Evolutionary conservation across 768 basidiomycete species (phyloP).

Genomic region (Chlorophyllum brunneum): DNA sequence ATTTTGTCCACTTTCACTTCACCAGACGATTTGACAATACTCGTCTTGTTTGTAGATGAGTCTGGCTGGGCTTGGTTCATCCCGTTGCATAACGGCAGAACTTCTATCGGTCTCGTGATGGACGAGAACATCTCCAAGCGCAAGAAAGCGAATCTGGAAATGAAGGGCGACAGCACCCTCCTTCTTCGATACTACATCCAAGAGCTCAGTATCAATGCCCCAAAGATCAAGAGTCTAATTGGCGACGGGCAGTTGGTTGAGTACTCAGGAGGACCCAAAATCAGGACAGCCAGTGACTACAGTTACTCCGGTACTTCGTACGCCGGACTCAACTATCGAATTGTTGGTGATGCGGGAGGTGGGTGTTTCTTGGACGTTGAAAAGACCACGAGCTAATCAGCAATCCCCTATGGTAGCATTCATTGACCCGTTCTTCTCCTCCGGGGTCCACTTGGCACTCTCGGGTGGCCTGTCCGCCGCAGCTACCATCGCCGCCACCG

Average conservation of each 20-base stretch:
- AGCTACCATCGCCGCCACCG: slow-evolving; percentile 28
- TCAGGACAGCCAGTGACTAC: slow-evolving; percentile 30
- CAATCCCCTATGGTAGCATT: slow-evolving; percentile 15
- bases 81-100: slow-evolving; percentile 39
- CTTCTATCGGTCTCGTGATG: slow-evolving; percentile 42
- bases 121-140: slow-evolving; percentile 21
- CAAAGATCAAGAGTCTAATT: slow-evolving; percentile 30
- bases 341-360: slow-evolving; percentile 31
- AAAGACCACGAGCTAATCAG: not conserved
- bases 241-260: slow-evolving; percentile 19
- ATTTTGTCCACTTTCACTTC: slow-evolving; percentile 8
- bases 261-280: slow-evolving; percentile 18
- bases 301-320: slow-evolving; percentile 29
- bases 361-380: not conserved
- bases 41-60: slow-evolving; percentile 31
- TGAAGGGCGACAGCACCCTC: slow-evolving; percentile 12
- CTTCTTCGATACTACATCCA: slow-evolving; percentile 31
- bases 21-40: not conserved
- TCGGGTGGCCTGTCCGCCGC: slow-evolving; percentile 31
- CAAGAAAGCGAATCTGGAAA: slow-evolving; percentile 18
- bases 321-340: slow-evolving; percentile 26
- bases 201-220: slow-evolving; percentile 29
- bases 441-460: slow-evolving; percentile 32
- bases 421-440: slow-evolving; percentile 27
- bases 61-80: slow-evolving; percentile 51